Evolutionary conservation across 768 basidiomycete genomes (phyloP).

Genomic region (Boletales sp.): DNA sequence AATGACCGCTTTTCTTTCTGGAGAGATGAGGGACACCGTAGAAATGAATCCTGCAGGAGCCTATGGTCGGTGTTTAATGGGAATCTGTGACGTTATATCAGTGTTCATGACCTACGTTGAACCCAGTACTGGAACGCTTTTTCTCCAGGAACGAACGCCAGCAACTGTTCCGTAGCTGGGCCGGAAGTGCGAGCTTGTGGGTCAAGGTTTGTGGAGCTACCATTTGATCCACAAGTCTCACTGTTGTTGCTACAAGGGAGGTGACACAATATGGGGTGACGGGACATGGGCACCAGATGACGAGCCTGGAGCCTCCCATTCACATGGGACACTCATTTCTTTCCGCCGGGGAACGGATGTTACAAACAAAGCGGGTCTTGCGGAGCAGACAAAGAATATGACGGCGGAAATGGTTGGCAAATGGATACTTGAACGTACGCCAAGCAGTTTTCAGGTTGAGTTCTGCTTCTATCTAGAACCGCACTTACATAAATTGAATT

Average conservation of each 20-base stretch:
- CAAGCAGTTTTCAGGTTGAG: conserved; percentile 71
- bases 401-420: conserved; percentile 68
- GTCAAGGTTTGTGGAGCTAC: conserved; percentile 56
- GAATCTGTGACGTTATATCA: not conserved
- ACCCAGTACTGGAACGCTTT: conserved; percentile 74
- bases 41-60: conserved; percentile 79
- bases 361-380: conserved; percentile 4
- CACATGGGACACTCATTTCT: conserved; percentile 79
- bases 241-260: conserved; percentile 49
- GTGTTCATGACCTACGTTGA: not conserved
- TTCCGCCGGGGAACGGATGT: conserved; percentile 48
- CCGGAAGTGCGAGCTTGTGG: conserved; percentile 92
- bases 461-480: conserved; percentile 1
- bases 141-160: conserved; percentile 89
- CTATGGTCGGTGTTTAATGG: conserved; percentile 46
- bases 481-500: not conserved
- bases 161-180: conserved; percentile 91
- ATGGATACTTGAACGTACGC: conserved; percentile 84
- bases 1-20: conserved; percentile 91
- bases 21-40: conserved; percentile 94
- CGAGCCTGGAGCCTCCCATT: conserved; percentile 44
- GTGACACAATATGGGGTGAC: conserved; percentile 82
- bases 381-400: conserved; percentile 52
- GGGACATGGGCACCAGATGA: conserved; percentile 79
- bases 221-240: not conserved